Evolutionary conservation across 352 stramenopile genomes (phyloP).

Genomic region (Phytophthora citricola): DNA sequence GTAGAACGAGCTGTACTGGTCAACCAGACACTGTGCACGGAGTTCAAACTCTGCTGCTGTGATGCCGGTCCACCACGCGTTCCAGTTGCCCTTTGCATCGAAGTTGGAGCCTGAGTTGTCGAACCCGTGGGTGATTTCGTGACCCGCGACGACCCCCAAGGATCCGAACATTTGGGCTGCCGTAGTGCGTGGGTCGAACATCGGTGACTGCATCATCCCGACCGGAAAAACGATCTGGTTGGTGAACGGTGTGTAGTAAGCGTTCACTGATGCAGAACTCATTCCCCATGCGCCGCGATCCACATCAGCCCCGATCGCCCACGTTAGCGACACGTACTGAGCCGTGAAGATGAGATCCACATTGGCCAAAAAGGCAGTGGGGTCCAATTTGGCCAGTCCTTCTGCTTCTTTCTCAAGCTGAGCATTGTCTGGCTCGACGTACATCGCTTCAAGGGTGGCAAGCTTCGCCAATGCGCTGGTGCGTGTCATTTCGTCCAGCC

Average conservation of each 20-base stretch:
- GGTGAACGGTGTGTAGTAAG: conserved; percentile 64
- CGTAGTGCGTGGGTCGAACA: conserved; percentile 84
- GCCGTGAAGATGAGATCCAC: conserved; percentile 42
- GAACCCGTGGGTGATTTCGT: conserved; percentile 96
- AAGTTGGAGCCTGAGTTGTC: conserved; percentile 91
- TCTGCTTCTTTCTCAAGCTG: conserved; percentile 48
- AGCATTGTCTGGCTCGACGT: conserved; percentile 34
- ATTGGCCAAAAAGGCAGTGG: conserved; percentile 59
- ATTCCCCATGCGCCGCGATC: conserved; percentile 85
- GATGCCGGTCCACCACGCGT: conserved; percentile 90
- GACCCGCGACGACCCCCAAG: conserved; percentile 91
- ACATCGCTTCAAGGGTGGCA: conserved; percentile 29
- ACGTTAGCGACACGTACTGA: conserved; percentile 30
- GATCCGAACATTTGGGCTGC: conserved; percentile 91
- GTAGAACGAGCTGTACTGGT: conserved; percentile 59
- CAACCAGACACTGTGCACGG: conserved; percentile 59
- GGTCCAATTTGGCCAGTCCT: conserved; percentile 38
- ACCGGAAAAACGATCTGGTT: conserved; percentile 95
- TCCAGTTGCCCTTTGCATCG: conserved; percentile 86
- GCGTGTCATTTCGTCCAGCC: conserved; percentile 88
- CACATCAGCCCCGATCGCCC: conserved; percentile 48
- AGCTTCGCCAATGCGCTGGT: conserved; percentile 87
- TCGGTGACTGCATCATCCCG: conserved; percentile 92
- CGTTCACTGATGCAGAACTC: conserved; percentile 92
- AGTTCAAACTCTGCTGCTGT: conserved; percentile 75